Base-by-base conservation (phyloP, 2,329 filamentous ascomycete genomes). In the Cytospora schulzeri region DNA sequence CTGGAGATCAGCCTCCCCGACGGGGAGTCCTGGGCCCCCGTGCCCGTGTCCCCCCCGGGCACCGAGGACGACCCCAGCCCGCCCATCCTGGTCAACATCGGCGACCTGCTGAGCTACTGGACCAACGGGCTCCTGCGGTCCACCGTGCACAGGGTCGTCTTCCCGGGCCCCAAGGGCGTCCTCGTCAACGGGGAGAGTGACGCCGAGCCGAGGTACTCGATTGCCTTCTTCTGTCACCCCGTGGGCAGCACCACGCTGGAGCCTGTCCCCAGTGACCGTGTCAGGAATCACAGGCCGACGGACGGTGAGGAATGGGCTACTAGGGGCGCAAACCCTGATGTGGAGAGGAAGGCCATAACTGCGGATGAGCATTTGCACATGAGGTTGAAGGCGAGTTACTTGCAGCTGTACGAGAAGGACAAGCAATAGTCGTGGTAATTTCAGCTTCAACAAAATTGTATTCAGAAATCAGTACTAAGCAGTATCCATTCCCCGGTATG, bases 81-180 rank as follows among this genome's bases (percentile, higher is more conserved):
- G n/a, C 93, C 90, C 1, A 92, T 93, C 82, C 76, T 97, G 82
- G 75, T 98, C 88, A 79, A 95, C 81, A 85, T 93, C 77, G 78
- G 90, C 76, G 79, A 89, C 74, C 72, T 90, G 73, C 78, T 89
- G 66, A 90, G 87, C 38, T 95, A 96, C 75, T 98, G 94, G 94
- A 98, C 95, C 1, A 90, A 91, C 68, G 93, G 93, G 0, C 77
- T 97, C 55, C 83, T 98, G 68, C 90, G 92, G 70, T 93, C 89
- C 70, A 97, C 94, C 0, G 87, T 97, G 7, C 95, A 98, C 74
- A 83, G 94, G 14, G 95, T 98, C 33, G 87, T 94, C 0, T 95
- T 97, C 69, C 78, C 81, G 0, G 71, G 68, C 15, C 82, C 83
- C 1, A 71, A 74, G 31, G 77, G 77, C 0, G 78, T 75, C 33